A percentile compares a stretch with the other conserved stretches of the same genome.
Evolutionary conservation across 2,329 filamentous ascomycete genomes (phyloP).

Genomic region (Trichoderma endophyticum): DNA sequence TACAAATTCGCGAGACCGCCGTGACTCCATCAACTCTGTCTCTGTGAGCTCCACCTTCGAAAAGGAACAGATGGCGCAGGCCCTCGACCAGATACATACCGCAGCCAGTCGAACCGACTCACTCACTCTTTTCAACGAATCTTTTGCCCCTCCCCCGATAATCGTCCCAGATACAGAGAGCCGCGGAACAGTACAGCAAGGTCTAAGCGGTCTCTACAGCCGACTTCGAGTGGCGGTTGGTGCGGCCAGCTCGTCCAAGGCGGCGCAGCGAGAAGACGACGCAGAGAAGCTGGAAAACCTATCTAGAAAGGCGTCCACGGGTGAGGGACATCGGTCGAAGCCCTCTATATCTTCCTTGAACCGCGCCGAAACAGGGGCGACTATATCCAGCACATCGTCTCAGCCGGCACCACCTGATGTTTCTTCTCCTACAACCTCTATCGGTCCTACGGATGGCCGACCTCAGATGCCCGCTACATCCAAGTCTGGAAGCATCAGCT

Average conservation of each 20-base stretch:
- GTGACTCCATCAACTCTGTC: conserved; percentile 41
- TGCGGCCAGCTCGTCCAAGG: conserved; percentile 50
- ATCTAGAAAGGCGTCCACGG: conserved; percentile 28
- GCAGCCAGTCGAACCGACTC: conserved; percentile 81
- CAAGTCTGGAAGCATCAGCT: conserved; percentile 49
- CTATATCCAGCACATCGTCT: conserved; percentile 32
- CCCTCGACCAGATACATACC: conserved; percentile 83
- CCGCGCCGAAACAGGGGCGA: conserved; percentile 39
- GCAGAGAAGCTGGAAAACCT: conserved; percentile 3
- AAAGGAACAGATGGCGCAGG: conserved; percentile 70
- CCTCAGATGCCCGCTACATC: conserved; percentile 42
- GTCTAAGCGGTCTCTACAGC: conserved; percentile 84
- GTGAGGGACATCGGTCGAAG: conserved; percentile 39
- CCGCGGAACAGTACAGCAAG: conserved; percentile 69
- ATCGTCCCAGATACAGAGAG: conserved; percentile 59
- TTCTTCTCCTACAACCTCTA: conserved; percentile 36
- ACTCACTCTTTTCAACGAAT: conserved; percentile 92
- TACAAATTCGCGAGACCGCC: conserved; percentile 33
- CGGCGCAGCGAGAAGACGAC: conserved; percentile 33
- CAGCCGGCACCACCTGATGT: conserved; percentile 33
- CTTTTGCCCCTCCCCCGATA: conserved; percentile 64
- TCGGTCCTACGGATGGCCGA: conserved; percentile 38
- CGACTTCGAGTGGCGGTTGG: conserved; percentile 81
- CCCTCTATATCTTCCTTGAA: conserved; percentile 40
- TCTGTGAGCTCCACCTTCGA: conserved; percentile 48